Percentiles rank a stretch among this genome's conserved stretches.
phyloP scores from a whole-genome alignment of 116 monocot species.

The Iris pallida region DNA sequence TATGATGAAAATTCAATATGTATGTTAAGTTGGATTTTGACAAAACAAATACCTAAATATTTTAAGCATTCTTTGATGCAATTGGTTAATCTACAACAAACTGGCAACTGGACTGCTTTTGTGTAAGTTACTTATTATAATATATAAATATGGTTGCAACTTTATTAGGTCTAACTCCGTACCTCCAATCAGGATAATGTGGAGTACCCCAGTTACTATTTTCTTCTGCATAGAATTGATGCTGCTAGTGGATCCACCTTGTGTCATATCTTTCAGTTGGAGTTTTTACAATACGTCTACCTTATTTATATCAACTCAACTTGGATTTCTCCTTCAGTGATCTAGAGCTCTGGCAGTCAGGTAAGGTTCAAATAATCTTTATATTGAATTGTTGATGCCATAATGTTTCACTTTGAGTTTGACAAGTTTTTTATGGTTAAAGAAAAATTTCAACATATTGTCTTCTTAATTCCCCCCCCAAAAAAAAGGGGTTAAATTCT shows the following conservation, averaged over 20 bases:
- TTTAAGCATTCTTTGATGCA: no score
- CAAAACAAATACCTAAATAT: no score
- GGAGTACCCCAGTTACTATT: slow-evolving; percentile 80
- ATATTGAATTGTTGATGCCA: not conserved
- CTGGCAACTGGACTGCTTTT: slow-evolving; percentile 82
- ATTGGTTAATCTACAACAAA: slow-evolving; percentile 48
- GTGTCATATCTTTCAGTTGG: slow-evolving; percentile 65
- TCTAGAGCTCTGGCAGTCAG: slow-evolving; percentile 87
- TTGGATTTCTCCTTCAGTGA: slow-evolving; percentile 87
- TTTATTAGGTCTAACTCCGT: not conserved
- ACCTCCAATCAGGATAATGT: slow-evolving; percentile 61
- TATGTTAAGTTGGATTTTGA: no score
- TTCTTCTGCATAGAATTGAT: slow-evolving; percentile 80
- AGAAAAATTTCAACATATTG: not conserved
- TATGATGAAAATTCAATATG: no score
- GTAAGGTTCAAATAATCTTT: slow-evolving; percentile 31
- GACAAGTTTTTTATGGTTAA: not conserved
- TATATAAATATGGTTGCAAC: not conserved
- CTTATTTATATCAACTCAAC: slow-evolving; percentile 66
- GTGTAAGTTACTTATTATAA: slow-evolving; percentile 40
- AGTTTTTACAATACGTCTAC: slow-evolving; percentile 40
- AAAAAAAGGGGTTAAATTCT: no score
- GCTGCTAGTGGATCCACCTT: slow-evolving; percentile 76
- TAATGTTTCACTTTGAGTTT: not conserved
- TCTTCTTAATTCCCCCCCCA: no score